Evolutionary conservation across 2,329 filamentous ascomycete species (phyloP), one percentile per base, ranked within the genome.

Genomic region (Exophiala oligosperma): DNA sequence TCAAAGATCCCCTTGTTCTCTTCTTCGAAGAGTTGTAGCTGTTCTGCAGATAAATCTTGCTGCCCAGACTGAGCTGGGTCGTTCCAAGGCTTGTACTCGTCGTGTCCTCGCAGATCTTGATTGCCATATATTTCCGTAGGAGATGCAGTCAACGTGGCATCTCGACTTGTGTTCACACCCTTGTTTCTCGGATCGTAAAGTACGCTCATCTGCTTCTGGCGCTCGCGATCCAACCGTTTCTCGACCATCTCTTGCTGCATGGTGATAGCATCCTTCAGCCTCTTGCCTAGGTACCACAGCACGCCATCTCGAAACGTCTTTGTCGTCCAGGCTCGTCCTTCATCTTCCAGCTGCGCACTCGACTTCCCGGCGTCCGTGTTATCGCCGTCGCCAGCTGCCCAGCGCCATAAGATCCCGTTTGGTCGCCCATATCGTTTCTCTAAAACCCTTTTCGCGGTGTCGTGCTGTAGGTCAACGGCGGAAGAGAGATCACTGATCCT

Each of bases 241-340:
- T 96, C 92, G 82, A 97, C 96, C 91, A 97, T 97, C 51, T 83
- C 84, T 67, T 91, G 86, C 77, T 97, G 93, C 63, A 88, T 85
- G 67, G 85, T 82, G 43, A 89, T 88, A 56, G 88, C 92, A 64
- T 85, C 81, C 74, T 94, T 89, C 62, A 97, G 75, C 68, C 85
- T 82, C 70, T 88, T 82, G 63, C 90, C 82, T 68, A 99, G 72
- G 66, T 88, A 92, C 87, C 89, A 93, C 9, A 97, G 76, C 47
- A 99, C 85, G 63, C 88, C 88, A 68, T 96, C 92, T 52, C 92
- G 80, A 65, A 96, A 89, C 50, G 84, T 81, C 51, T 83, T 86
- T 5, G 89, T 74, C 41, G 84, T 85, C 62, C 84, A 84, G 56
- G 85, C 84, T 59, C 79, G 83, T 5, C 85, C 88, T 71, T 96